phyloP scores from a whole-genome alignment of 129 eudicot species.

The Flaveria trinervia region DNA sequence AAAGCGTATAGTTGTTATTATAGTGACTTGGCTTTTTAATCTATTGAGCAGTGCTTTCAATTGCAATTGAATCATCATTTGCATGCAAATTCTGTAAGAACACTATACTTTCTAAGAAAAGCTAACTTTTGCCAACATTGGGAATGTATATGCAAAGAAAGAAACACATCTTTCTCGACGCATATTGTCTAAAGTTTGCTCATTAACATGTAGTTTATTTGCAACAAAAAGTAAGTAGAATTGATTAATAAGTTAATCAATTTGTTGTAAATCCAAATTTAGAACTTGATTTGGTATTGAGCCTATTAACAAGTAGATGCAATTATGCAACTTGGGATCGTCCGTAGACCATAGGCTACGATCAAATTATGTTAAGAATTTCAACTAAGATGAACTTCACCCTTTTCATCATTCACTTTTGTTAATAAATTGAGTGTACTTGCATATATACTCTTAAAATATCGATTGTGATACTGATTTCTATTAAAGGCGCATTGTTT shows the following conservation, averaged over 20 bases:
- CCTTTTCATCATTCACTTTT: conserved; percentile 2
- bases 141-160: conserved; percentile 13
- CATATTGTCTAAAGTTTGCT: not conserved
- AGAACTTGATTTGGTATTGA: conserved; percentile 14
- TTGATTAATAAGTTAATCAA: not conserved
- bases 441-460: not conserved
- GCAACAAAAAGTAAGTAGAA: not conserved
- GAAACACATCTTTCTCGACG: not conserved
- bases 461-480: conserved; percentile 9
- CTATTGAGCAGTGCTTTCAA: not conserved
- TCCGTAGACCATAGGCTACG: not conserved
- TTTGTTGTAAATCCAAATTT: not conserved
- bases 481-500: not conserved
- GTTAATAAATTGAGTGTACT: not conserved
- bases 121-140: not conserved
- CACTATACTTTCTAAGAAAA: conserved; percentile 3
- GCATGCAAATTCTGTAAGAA: not conserved
- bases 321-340: not conserved
- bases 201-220: not conserved
- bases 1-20: conserved; percentile 5
- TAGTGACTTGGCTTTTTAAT: not conserved
- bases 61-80: not conserved
- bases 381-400: not conserved
- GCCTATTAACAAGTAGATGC: not conserved
- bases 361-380: not conserved